These are phyloP conservation scores for Ceratobasidium theobromae DNA, from an alignment of 1,284 basidiomycete species.

Conservation along the genomic window DNA sequence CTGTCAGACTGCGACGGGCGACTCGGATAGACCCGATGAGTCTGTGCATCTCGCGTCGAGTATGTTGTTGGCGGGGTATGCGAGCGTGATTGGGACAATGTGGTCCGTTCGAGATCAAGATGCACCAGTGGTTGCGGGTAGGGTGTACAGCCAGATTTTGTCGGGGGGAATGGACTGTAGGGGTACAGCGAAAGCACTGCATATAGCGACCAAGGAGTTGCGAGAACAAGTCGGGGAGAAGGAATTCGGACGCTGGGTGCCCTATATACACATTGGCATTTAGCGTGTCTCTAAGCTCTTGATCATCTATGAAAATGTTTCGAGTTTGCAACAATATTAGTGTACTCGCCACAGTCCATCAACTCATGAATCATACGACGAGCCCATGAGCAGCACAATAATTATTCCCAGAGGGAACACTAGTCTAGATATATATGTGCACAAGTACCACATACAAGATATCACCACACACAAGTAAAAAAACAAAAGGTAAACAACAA, in stretches of 20 bases:
- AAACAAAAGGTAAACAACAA: background rate
- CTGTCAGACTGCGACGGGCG: slow-evolving; percentile 23
- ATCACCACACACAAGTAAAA: background rate
- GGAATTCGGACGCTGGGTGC: slow-evolving; percentile 5
- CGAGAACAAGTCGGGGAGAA: background rate
- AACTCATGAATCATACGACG: too few species aligned
- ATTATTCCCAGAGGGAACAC: too few species aligned
- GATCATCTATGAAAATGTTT: too few species aligned
- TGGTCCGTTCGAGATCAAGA: slow-evolving; percentile 9
- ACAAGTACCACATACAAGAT: background rate
- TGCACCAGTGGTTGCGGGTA: slow-evolving; percentile 15
- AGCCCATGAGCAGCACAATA: too few species aligned
- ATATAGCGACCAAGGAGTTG: background rate
- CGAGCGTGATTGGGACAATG: slow-evolving; percentile 24
- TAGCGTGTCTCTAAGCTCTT: too few species aligned
- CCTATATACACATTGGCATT: slow-evolving; percentile 9
- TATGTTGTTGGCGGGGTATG: slow-evolving; percentile 22
- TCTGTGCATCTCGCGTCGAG: slow-evolving; percentile 18
- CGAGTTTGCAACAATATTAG: too few species aligned
- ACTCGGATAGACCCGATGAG: slow-evolving; percentile 5
- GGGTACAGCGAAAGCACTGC: background rate
- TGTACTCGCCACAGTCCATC: too few species aligned
- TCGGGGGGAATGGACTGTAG: background rate
- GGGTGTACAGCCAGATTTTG: slow-evolving; percentile 8
- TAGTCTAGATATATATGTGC: background rate